Evolutionary conservation across 306 rosid species (phyloP), one percentile per base, ranked within the genome.

Genomic region (Cyclanthera cordifolia): DNA sequence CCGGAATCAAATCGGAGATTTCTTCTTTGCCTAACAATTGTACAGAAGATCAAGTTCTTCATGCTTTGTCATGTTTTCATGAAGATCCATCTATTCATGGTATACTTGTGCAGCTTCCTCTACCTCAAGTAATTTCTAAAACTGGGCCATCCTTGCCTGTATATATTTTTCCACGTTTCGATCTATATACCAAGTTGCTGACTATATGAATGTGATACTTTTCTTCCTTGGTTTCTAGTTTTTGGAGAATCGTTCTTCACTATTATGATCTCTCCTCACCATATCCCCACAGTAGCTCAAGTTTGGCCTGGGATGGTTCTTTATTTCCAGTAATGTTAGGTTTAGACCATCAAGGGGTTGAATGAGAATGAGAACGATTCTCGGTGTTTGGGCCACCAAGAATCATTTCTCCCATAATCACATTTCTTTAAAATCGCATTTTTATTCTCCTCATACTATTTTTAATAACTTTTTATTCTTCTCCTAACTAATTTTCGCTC

Each of bases 91-190:
- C 95, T 60, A 71, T 92, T 83, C 95, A 92, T 72, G 98, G 98
- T 65, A 80, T 92, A 74, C 95, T 92, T 60, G 95, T 92, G 81
- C 98, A 92, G 81, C 98, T 92, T 81, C 98, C 98, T 77, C 88
- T 89, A 45, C 96, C 96, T 41, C 86, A 85, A 79, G 96, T 92
- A 87, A 87, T 77, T 82, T 85, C 82, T 81, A 51, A 72, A 83
- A 81, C 88, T 75, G 53, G 73, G 54, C 41, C 77, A 20, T n/a
- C n/a, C n/a, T n/a, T 43, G 17, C 72, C 66, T 70, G 54, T 0
- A 54, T 30, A 72, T 60, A 65, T 48, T 71, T 54, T 68, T 65
- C 46, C 59, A 70, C 20, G 64, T 57, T 7, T 54, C 16, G 13
- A 20, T 34, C 37, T 41, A 30, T 45, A 21, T 39, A 1, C 37